phyloP scores from a whole-genome alignment of 768 basidiomycete genomes.

The Saitozyma podzolica region DNA sequence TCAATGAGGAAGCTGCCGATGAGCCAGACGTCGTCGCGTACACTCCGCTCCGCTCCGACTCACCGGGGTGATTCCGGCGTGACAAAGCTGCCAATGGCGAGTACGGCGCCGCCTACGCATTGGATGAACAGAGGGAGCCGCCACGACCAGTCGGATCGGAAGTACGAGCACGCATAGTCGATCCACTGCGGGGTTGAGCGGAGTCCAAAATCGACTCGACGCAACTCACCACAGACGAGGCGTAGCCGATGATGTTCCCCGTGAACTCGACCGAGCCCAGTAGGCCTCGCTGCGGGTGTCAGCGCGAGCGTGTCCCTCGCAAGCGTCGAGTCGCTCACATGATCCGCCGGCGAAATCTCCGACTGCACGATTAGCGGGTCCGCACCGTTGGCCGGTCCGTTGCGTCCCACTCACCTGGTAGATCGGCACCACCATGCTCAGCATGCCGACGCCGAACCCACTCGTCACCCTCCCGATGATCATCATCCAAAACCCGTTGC shows the following conservation, averaged over 20 bases:
- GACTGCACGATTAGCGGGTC: slow-evolving; percentile 60
- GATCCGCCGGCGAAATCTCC: slow-evolving; percentile 89
- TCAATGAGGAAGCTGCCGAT: slow-evolving; percentile 79
- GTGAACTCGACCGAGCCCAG: slow-evolving; percentile 96
- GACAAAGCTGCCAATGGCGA: slow-evolving; percentile 73
- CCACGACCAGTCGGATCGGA: slow-evolving; percentile 86
- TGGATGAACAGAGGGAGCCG: slow-evolving; percentile 84
- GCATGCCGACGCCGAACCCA: slow-evolving; percentile 85
- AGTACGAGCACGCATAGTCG: slow-evolving; percentile 88
- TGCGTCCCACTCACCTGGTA: slow-evolving; percentile 31
- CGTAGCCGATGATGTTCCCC: slow-evolving; percentile 86
- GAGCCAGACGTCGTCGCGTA: neutral
- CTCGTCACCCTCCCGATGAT: slow-evolving; percentile 76
- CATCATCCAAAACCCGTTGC: slow-evolving; percentile 76
- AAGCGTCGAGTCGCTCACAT: slow-evolving; percentile 58
- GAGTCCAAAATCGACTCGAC: neutral
- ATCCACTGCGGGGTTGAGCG: slow-evolving; percentile 61
- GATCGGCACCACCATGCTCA: slow-evolving; percentile 64
- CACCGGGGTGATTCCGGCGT: slow-evolving; percentile 90
- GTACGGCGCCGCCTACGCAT: slow-evolving; percentile 78
- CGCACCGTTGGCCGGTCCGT: too few species aligned
- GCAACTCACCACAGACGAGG: slow-evolving; percentile 76
- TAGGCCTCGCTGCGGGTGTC: slow-evolving; percentile 67
- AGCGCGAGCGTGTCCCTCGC: neutral
- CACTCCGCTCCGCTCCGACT: slow-evolving; percentile 10